Percentiles rank a stretch among this genome's conserved stretches.
Conservation (phyloP, 345 rosid species). For the Brassica incana region DNA sequence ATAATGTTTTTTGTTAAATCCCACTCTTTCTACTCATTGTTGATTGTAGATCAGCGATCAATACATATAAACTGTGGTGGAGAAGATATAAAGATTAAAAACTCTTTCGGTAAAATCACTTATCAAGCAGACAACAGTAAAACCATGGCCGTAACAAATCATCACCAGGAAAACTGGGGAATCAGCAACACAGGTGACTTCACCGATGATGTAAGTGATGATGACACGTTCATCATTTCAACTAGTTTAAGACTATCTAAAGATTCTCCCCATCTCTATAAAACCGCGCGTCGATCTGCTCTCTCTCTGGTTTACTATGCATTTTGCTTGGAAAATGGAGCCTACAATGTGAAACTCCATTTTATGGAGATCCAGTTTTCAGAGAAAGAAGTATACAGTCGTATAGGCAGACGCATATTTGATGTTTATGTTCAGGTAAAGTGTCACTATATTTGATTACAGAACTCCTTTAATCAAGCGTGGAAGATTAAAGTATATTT, state of each 20-base stretch:
- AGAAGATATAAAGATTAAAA: neutral
- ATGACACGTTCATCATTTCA: neutral
- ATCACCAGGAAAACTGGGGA: conserved; percentile 10
- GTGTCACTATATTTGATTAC: neutral
- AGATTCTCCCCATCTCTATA: neutral
- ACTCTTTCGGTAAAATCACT: neutral
- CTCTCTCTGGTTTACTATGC: neutral
- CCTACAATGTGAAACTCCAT: conserved; percentile 7
- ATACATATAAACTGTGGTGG: conserved; percentile 38
- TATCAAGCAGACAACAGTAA: conserved; percentile 8
- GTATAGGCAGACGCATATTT: neutral
- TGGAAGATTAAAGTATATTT: neutral
- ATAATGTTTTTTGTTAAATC: neutral
- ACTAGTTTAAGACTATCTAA: neutral
- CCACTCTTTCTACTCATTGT: neutral
- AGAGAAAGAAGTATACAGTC: neutral
- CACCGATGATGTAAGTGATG: neutral
- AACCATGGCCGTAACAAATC: conserved; percentile 2
- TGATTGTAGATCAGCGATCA: conserved; percentile 23
- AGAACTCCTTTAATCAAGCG: neutral
- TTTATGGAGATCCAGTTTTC: conserved; percentile 3
- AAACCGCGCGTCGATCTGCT: neutral
- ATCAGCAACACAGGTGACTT: conserved; percentile 26
- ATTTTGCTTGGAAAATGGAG: neutral
- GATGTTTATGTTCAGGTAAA: neutral